Base-by-base conservation (phyloP, 1,284 basidiomycete species). In the Microbotryomycetes sp. region DNA sequence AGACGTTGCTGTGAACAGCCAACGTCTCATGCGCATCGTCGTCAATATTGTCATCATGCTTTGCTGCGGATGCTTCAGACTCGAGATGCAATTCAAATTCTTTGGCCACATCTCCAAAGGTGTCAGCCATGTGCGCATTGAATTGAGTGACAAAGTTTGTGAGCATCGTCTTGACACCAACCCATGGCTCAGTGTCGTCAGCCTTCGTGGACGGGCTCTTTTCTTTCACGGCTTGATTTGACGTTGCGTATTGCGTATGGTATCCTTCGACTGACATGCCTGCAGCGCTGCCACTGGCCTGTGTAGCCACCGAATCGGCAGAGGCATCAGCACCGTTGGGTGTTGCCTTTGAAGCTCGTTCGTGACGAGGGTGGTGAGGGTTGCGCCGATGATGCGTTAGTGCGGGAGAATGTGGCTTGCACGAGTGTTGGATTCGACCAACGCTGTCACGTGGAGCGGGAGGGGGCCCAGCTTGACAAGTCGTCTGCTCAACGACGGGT, bases 91-190 rank as follows among this genome's bases (percentile, higher is more conserved):
- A 30, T 9, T 56, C 60, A 55, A 68, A 62, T 6, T 54, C 52
- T 6, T 55, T 55, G 22, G 62, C 62, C 28, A 74, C 74, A 32
- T 77, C 67, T 50, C 78, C 80, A 58, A 85, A 81, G 1, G 80
- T 78, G 57, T 74, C 77, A 30, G 72, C 73, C 56, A 86, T 74
- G 61, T 83, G 77, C 16, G 72, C 70, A 57, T 84, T 80, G 29
- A 88, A 75, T 64, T 87, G 82, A 19, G 73, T 71, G 67, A 85
- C 81, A 74, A 89, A 87, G n/a, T 77, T 78, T 46, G 76, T 71
- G 57, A 88, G 74, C 26, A 88, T 75, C 0, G 63, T 62, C 65
- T 82, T 77, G 28, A 87, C 64, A 25, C 60, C 65, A 1, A 30
- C 26, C 62, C 62, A 64, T 16, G 64, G 22, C 16, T 63, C 59